Evolutionary conservation across 1,139 yeast species (phyloP), one percentile per base, ranked within the genome.

Genomic region (Yamadazyma spencermartinsiae): DNA sequence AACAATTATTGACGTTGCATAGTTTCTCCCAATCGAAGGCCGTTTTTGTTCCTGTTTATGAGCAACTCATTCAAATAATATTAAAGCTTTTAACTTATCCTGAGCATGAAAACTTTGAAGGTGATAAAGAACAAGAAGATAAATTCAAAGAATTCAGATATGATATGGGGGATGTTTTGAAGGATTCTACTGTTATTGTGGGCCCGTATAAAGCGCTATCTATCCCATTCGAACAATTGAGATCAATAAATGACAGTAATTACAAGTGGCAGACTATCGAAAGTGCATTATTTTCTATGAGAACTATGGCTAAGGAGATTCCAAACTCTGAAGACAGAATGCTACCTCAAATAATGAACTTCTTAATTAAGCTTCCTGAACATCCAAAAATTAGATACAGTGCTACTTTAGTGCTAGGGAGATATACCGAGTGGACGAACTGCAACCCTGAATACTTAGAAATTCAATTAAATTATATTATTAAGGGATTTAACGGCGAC

Each of bases 221-320:
- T 31, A 74, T 80, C 36, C 87, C 90, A 15, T 81, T 80, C 54
- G 65, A 64, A 34, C 73, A 71, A 49, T 68, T 83, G 37, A 74
- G 75, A 49, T 46, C 57, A 3, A 56, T 68, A 16, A 59, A 63
- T 32, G 52, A 60, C 4, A 61, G 59, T 14, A 49, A 60, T 12
- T 55, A 48, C 55, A 62, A 58, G 38, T 92, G 98, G 98, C 98
- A 90, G 63, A 72, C 76, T 34, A 70, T 89, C 41, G 99, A 94
- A 63, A 95, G 97, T 0, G 86, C 97, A 4, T 68, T 94, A 37
- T 94, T 94, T 54, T 78, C 90, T 21, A 74, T 92, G 75, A 79
- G 98, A 51, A 84, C 96, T 1, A 89, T 94, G 96, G 98, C 98
- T 1, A 83, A 89, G 48, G 96, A 86, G 57, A 88, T 94, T 11